Percentiles rank a stretch among this genome's conserved stretches.
Evolutionary conservation across 306 rosid genomes (phyloP).

Genomic region (Neltuma alba): DNA sequence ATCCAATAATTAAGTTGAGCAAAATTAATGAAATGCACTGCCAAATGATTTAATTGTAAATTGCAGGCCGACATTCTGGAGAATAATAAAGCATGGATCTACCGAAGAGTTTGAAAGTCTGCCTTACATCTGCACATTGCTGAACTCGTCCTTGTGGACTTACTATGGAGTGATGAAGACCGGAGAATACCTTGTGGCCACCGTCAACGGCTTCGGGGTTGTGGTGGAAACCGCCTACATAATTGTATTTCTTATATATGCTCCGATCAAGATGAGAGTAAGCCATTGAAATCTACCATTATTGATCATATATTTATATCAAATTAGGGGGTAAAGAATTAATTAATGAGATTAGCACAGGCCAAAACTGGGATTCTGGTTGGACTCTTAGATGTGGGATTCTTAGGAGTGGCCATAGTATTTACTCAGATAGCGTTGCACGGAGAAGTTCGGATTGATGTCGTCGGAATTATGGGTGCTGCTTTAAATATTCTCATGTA

Average conservation of each 20-base stretch:
- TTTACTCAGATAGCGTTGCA: conserved; percentile 43
- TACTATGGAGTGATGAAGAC: conserved; percentile 65
- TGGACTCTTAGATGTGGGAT: conserved; percentile 44
- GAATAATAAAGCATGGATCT: conserved; percentile 48
- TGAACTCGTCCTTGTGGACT: conserved; percentile 60
- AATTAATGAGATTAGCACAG: conserved; percentile 37
- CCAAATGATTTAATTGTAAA: too few relatives aligned
- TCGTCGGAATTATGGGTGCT: conserved; percentile 40
- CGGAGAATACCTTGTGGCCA: conserved; percentile 34
- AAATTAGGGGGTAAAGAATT: too few relatives aligned
- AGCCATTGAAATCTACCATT: not conserved
- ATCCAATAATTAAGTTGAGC: too few relatives aligned
- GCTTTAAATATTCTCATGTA: not conserved
- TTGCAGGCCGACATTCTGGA: conserved; percentile 55
- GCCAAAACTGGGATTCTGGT: conserved; percentile 41
- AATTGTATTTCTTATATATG: conserved; percentile 53
- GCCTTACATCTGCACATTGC: conserved; percentile 71
- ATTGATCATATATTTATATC: too few relatives aligned
- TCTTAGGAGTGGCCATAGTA: conserved; percentile 36
- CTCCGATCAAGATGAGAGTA: conserved; percentile 55
- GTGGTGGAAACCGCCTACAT: conserved; percentile 53
- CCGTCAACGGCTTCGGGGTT: not conserved
- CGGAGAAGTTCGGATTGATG: conserved; percentile 47
- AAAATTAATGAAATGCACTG: not conserved
- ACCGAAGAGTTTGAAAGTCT: conserved; percentile 69